Evolutionary conservation across 225 moss, liverwort and hornwort species (phyloP), one percentile per base, ranked within the genome.

Genomic region (Polytrichum formosum): DNA sequence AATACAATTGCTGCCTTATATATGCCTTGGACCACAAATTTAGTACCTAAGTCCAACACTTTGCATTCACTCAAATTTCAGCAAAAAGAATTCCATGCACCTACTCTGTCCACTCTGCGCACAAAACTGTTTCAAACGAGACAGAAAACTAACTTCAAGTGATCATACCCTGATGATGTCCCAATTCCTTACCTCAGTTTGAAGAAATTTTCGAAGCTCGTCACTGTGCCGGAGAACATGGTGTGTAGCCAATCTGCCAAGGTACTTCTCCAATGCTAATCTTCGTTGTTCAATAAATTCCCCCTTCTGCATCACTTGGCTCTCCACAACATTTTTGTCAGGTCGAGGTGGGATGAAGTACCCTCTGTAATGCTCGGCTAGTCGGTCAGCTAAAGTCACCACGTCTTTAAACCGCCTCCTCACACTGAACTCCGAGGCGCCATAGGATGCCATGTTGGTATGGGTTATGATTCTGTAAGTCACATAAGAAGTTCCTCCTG

Each of bases 301-400:
- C 54, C 72, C 63, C 70, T 90, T 90, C 17, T 90, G 90, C 90
- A 90, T 90, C 20, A 86, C 90, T 77, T 90, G 90, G 74, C 90
- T 90, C 63, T 90, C 90, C 61, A 86, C 90, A 70, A 90, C 82
- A 74, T 82, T 86, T 69, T 90, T 90, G 61, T 90, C 90, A 56
- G 90, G 90, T 13, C 90, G 90, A 53, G 90, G 90, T 29, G 90
- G 90, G 17, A 90, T 90, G 70, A 90, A 90, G 63, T 80, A 86
- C 64, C 90, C 90, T 53, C 90, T 77, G 69, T 81, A 90, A 2
- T 66, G 78, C 63, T 86, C 90, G 10, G 86, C 79, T 29, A 90
- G 86, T 70, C 86, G 74, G 56, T 90, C 90, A 3, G 72, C 84
- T 22, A 90, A 84, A 23, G 86, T 86, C 9, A 90, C 90, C 23